Conservation (phyloP, 345 rosid genomes). For the Syzygium aqueum region DNA sequence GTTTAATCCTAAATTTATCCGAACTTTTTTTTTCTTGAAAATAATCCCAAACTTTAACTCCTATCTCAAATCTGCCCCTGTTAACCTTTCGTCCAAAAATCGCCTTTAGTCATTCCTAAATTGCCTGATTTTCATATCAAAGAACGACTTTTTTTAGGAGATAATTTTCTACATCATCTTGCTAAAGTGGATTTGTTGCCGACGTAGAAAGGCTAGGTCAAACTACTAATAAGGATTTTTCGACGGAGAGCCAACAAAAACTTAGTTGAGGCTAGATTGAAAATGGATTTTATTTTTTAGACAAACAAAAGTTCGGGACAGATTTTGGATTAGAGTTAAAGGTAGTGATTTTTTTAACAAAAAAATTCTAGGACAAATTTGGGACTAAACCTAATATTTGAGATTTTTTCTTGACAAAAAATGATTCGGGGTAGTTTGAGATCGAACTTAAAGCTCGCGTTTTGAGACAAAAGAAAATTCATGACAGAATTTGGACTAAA, state of each 20-base stretch:
- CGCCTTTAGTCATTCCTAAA: fast-evolving
- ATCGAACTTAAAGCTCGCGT: too few relatives aligned
- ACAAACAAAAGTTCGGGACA: fast-evolving
- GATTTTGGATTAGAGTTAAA: neutral
- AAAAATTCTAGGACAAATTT: too few relatives aligned
- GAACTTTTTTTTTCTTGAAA: fast-evolving
- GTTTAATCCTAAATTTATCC: fast-evolving
- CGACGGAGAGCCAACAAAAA: fast-evolving
- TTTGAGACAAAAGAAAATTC: neutral
- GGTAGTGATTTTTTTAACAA: neutral
- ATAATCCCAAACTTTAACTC: neutral
- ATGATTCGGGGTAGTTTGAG: too few relatives aligned
- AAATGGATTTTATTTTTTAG: neutral
- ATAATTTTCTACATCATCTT: neutral
- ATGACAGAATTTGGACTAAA: neutral
- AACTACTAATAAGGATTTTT: neutral
- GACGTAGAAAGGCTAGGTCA: neutral
- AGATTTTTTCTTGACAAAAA: neutral
- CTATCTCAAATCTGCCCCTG: fast-evolving
- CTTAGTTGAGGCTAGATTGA: neutral
- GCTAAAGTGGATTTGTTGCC: neutral
- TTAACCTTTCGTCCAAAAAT: neutral
- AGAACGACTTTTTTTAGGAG: fast-evolving
- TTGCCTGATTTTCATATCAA: neutral
- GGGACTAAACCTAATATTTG: neutral